Evolutionary conservation across 2,329 filamentous ascomycete species (phyloP).

Genomic region (Nemania diffusa): DNA sequence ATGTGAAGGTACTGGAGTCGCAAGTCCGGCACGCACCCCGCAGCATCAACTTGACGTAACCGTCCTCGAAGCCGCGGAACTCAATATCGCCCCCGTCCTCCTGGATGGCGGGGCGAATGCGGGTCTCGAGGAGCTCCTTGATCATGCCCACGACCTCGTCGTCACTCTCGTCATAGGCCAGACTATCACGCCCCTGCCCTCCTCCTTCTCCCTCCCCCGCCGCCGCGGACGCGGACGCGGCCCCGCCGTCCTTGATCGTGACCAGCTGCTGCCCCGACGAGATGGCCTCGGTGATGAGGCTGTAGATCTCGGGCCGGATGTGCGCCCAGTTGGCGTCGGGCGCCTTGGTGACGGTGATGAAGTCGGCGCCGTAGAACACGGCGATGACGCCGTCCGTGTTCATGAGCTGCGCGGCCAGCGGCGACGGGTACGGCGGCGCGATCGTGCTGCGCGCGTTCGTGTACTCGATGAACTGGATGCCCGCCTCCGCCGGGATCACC

Average conservation of each 20-base stretch:
- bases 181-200: slow-evolving; percentile 72
- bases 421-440: slow-evolving; percentile 87
- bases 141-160: slow-evolving; percentile 98
- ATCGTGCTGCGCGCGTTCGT: slow-evolving; percentile 88
- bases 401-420: slow-evolving; percentile 88
- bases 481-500: slow-evolving; percentile 79
- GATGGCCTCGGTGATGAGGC: slow-evolving; percentile 91
- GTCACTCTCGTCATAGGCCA: slow-evolving; percentile 89
- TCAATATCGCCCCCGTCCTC: slow-evolving; percentile 99
- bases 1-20: slow-evolving; percentile 93
- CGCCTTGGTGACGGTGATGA: slow-evolving; percentile 96
- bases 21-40: slow-evolving; percentile 94
- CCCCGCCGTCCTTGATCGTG: slow-evolving; percentile 69
- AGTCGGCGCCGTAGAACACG: slow-evolving; percentile 93
- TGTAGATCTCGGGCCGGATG: slow-evolving; percentile 94
- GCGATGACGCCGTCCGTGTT: slow-evolving; percentile 94
- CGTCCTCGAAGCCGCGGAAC: slow-evolving; percentile 87
- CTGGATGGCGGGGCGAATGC: slow-evolving; percentile 94
- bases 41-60: slow-evolving; percentile 86
- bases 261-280: slow-evolving; percentile 86
- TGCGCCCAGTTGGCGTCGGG: slow-evolving; percentile 91
- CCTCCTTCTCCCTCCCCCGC: slow-evolving; percentile 44
- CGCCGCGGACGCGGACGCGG: slow-evolving; percentile 59
- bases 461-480: slow-evolving; percentile 89
- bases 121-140: slow-evolving; percentile 94